phyloP scores from a whole-genome alignment of 1,139 yeast species.

The Yamadazyma jaroonii region DNA sequence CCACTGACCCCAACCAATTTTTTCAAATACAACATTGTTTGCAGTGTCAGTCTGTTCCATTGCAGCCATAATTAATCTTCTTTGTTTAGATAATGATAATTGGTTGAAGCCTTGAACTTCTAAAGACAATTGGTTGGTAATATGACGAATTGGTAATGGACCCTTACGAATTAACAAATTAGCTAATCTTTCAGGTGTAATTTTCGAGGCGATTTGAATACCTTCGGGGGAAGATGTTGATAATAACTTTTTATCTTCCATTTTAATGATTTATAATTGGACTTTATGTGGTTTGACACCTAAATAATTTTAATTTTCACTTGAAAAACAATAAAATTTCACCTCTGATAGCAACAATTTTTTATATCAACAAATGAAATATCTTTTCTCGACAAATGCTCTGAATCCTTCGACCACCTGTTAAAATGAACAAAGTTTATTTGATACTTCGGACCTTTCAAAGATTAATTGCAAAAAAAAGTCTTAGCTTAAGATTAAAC shows the following conservation, averaged over 20 bases:
- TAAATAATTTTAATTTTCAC: too few species aligned
- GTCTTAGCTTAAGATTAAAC: too few species aligned
- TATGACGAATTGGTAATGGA: slow-evolving; percentile 87
- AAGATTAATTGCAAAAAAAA: too few species aligned
- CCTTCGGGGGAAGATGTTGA: slow-evolving; percentile 88
- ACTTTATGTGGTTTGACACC: too few species aligned
- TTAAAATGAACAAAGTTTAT: too few species aligned
- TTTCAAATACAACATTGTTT: slow-evolving; percentile 73
- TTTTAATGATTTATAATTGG: background rate
- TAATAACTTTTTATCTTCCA: slow-evolving; percentile 28
- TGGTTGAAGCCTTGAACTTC: slow-evolving; percentile 81
- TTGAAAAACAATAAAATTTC: too few species aligned
- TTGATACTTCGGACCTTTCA: too few species aligned
- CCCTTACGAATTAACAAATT: slow-evolving; percentile 69
- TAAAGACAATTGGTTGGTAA: slow-evolving; percentile 71
- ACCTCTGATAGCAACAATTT: too few species aligned
- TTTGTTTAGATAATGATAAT: slow-evolving; percentile 80
- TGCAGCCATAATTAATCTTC: slow-evolving; percentile 86
- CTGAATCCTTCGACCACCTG: too few species aligned
- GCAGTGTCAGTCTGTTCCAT: slow-evolving; percentile 64
- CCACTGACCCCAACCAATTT: slow-evolving; percentile 99
- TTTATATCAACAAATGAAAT: too few species aligned
- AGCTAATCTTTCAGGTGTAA: slow-evolving; percentile 79
- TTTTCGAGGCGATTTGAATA: slow-evolving; percentile 81
- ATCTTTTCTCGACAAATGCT: too few species aligned